Conservation (phyloP, 768 basidiomycete genomes). For the Cantharellus anzutake region DNA sequence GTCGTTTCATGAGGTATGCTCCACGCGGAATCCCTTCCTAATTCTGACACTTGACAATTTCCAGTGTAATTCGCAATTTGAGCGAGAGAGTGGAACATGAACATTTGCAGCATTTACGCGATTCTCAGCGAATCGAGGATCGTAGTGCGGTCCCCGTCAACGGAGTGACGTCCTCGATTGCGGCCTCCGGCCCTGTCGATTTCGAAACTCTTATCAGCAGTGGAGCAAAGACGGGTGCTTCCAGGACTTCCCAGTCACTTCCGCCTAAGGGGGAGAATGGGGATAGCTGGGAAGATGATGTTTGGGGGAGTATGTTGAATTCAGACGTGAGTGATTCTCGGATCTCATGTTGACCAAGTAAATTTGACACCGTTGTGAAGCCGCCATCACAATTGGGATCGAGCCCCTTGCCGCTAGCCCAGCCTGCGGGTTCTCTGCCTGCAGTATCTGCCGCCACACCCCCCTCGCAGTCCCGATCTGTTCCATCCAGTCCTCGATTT, state of each 20-base stretch:
- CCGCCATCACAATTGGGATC: background rate
- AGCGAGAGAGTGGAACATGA: slow-evolving; percentile 80
- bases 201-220: slow-evolving; percentile 65
- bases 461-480: slow-evolving; percentile 5
- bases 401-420: background rate
- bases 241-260: slow-evolving; percentile 2
- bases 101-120: slow-evolving; percentile 80
- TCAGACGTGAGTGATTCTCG: slow-evolving; percentile 17
- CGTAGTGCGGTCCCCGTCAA: slow-evolving; percentile 33
- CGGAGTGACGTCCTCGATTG: slow-evolving; percentile 19
- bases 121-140: slow-evolving; percentile 81
- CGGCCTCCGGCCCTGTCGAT: slow-evolving; percentile 38
- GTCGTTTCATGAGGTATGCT: slow-evolving; percentile 65
- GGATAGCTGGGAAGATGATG: slow-evolving; percentile 58
- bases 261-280: slow-evolving; percentile 23
- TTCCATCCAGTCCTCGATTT: background rate
- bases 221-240: slow-evolving; percentile 5
- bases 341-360: background rate
- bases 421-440: background rate
- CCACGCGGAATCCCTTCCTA: slow-evolving; percentile 9
- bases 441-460: background rate
- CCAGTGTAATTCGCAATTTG: slow-evolving; percentile 22
- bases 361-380: background rate
- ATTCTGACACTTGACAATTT: background rate
- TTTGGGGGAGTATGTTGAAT: slow-evolving; percentile 62